Evolutionary conservation across 768 basidiomycete genomes (phyloP), one percentile per base, ranked within the genome.

Genomic region (Pleurotus eryngii): DNA sequence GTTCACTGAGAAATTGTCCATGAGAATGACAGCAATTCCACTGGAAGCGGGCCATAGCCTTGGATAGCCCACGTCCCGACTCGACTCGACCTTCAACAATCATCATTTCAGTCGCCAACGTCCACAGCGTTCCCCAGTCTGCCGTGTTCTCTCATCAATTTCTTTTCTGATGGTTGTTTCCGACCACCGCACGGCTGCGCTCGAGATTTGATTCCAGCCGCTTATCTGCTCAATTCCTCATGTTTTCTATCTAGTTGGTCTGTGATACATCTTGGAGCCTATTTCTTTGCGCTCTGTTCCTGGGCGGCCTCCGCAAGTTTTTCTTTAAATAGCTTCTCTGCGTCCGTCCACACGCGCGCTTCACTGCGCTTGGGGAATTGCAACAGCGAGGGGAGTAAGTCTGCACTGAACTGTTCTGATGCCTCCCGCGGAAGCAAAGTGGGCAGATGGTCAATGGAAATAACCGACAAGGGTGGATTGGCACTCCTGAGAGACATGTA

Each of bases 391-490:
- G 95, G 93, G 35, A 96, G 76, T 22, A 98, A 79, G 71, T 95
- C 93, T 2, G 72, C 64, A 65, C 92, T 95, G 75, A 98, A 98
- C 67, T 97, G 95, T 72, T 99, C 96, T 1, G 95, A 97, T 3
- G 96, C 89, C 72, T 99, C 97, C 49, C 97, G 81, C 20, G 97
- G 97, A 37, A 99, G 81, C 58, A 98, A 76, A 24, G 96, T 97
- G 8, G 97, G 97, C 60, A 98, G 79, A 68, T 98, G 96, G 74
- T 98, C 97, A 60, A 99, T 98, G 12, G 97, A 95, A 61, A 97
- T 84, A 61, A 98, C 90, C 5, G 85, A 87, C 61, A 98, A 71
- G 7, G 84, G 71, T 5, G 90, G 89, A 57, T 85, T 82, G 27
- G 76, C 85, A 48, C 75, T 54, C 58, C 89, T 90, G 64, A 45